These are phyloP conservation scores for Brassica cretica DNA, from an alignment of 345 rosid species.

Conservation along the genomic window DNA sequence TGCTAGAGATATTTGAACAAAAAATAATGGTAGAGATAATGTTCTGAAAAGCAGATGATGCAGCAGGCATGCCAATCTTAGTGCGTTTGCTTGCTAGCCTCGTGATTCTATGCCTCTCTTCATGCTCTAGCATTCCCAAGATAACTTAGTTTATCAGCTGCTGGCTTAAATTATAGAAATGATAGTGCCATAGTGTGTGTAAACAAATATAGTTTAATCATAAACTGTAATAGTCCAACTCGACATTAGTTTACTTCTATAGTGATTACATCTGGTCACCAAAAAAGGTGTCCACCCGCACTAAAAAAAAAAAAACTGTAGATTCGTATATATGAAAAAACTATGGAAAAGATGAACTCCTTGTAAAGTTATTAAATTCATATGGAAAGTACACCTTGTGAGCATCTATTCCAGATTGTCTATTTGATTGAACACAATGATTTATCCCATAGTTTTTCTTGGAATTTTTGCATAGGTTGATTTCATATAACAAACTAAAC, in stretches of 20 bases:
- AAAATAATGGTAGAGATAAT: constrained; percentile 26
- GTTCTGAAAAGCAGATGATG: constrained; percentile 33
- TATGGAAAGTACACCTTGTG: neutral
- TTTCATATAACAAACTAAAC: neutral
- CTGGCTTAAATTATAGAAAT: constrained; percentile 6
- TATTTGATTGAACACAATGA: neutral
- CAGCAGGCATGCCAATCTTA: constrained; percentile 35
- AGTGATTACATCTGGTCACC: neutral
- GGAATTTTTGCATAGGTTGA: neutral
- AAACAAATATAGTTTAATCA: neutral
- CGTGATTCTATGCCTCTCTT: constrained; percentile 37
- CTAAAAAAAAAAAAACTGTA: neutral
- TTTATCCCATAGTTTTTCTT: neutral
- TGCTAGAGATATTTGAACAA: constrained; percentile 11
- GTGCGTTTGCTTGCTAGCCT: constrained; percentile 33
- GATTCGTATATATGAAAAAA: neutral
- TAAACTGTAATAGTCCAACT: constrained; percentile 1
- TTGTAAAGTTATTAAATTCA: neutral
- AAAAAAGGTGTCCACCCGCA: constrained; percentile 6
- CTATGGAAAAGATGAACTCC: neutral
- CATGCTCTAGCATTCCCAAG: constrained; percentile 30
- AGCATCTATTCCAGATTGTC: neutral
- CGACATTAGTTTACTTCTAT: neutral
- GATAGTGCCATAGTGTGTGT: neutral
- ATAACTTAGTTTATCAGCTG: constrained; percentile 22